Evolutionary conservation across 306 rosid species (phyloP).

Genomic region (Rosa chinensis): DNA sequence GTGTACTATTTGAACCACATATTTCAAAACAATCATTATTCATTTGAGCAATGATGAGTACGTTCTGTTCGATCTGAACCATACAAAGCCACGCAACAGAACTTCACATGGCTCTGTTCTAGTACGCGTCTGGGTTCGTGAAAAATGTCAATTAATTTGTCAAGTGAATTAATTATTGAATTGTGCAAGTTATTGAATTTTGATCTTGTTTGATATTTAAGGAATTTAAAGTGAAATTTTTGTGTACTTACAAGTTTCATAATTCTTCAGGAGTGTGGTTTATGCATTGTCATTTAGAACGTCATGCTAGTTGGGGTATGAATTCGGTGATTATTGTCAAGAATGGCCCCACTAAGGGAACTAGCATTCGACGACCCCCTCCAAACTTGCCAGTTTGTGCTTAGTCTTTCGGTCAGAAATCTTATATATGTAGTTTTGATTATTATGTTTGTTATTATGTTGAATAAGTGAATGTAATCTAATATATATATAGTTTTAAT

Average conservation of each 20-base stretch:
- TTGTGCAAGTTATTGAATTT: too few relatives aligned
- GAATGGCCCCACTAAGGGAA: slow-evolving; percentile 2
- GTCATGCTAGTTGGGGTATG: slow-evolving; percentile 24
- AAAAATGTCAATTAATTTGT: background rate
- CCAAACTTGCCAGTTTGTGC: slow-evolving; percentile 1
- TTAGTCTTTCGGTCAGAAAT: background rate
- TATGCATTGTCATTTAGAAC: slow-evolving; percentile 16
- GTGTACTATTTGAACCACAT: background rate
- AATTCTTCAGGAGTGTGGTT: slow-evolving; percentile 7
- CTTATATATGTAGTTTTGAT: background rate
- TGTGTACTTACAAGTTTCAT: background rate
- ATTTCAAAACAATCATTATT: too few relatives aligned
- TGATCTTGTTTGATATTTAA: too few relatives aligned
- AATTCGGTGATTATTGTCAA: slow-evolving; percentile 20
- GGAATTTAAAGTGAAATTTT: too few relatives aligned
- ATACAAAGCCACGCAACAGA: too few relatives aligned
- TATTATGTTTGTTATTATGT: background rate
- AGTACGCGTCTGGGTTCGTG: too few relatives aligned
- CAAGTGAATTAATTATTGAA: background rate
- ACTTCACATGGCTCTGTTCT: too few relatives aligned
- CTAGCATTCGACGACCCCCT: slow-evolving; percentile 20
- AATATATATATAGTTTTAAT: too few relatives aligned
- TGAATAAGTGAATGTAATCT: background rate
- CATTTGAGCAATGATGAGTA: too few relatives aligned
- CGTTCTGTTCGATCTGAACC: too few relatives aligned